Evolutionary conservation across 805 yeast species (phyloP), one percentile per base, ranked within the genome.

Genomic region (Candida gorgasii): DNA sequence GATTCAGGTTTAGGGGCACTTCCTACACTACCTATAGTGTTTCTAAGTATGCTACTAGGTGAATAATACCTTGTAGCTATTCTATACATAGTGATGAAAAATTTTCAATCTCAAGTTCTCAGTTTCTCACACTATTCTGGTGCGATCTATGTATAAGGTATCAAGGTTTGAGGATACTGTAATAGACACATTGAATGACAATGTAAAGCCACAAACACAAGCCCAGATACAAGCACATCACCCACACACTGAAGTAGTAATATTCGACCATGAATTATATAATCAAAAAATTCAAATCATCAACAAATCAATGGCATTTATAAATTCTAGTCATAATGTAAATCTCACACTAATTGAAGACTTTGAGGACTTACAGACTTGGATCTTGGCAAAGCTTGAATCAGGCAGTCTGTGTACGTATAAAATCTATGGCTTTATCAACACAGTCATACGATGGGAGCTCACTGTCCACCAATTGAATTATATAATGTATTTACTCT

Each of bases 31-130:
- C 13, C 18, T 20, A 14, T 14, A 18, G 38, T 9, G 12, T 22
- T 23, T n/a, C 28, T 29, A n/a, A 26, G 11, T 18, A 30, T 19
- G 16, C 19, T 11, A 12, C 19, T 30, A 5, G 32, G 20, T 5
- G 43, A 33, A 40, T 40, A 32, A 22, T 24, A 40, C 27, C 38
- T 40, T 14, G 19, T 34, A 20, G 28, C 15, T 20, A 20, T 14
- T 34, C 37, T 34, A 34, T 34, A 34, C 37, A 34, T 34, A 22
- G 20, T 23, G 37, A 20, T 34, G 37, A 34, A 34, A 34, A 34
- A 12, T 34, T 34, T 34, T 34, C 27, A 22, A 20, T 15, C 28
- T 24, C 28, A 24, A n/a, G n/a, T n/a, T n/a, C n/a, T n/a, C n/a
- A n/a, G n/a, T n/a, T n/a, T n/a, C 28, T 24, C 24, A 9, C 9